Evolutionary conservation across 2,329 filamentous ascomycete species (phyloP).

Genomic region (Sclerotinia minor): DNA sequence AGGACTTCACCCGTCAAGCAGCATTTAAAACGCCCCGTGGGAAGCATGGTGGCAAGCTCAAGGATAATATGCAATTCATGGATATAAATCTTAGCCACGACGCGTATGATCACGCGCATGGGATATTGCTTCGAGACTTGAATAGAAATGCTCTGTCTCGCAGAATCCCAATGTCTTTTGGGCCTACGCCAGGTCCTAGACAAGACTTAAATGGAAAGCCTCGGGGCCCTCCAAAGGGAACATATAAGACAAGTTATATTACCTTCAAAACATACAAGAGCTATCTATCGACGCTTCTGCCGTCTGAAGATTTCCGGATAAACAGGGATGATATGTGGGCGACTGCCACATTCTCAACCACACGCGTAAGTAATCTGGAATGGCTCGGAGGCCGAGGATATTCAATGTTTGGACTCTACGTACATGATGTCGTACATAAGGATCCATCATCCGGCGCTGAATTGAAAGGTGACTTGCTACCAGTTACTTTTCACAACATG

Average conservation of each 20-base stretch:
- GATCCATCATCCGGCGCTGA: not conserved
- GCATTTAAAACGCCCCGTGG: slow-evolving; percentile 26
- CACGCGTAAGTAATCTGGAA: slow-evolving; percentile 50
- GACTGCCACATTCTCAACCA: slow-evolving; percentile 45
- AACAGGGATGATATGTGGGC: slow-evolving; percentile 37
- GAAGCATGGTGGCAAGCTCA: slow-evolving; percentile 25
- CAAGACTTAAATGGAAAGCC: slow-evolving; percentile 28
- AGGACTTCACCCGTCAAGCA: slow-evolving; percentile 54
- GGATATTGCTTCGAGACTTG: slow-evolving; percentile 43
- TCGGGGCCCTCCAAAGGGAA: not conserved
- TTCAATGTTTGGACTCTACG: slow-evolving; percentile 57
- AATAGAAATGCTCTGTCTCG: slow-evolving; percentile 50
- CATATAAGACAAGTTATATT: slow-evolving; percentile 40
- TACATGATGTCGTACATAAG: slow-evolving; percentile 59
- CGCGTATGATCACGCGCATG: slow-evolving; percentile 51
- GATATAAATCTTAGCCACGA: slow-evolving; percentile 51
- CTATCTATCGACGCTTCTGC: slow-evolving; percentile 44
- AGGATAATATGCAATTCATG: slow-evolving; percentile 48
- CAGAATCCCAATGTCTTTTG: slow-evolving; percentile 47
- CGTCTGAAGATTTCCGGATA: slow-evolving; percentile 38
- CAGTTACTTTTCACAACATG: slow-evolving; percentile 55
- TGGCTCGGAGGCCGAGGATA: slow-evolving; percentile 64
- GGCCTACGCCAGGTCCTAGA: slow-evolving; percentile 39
- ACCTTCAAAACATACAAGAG: slow-evolving; percentile 46
- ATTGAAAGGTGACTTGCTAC: slow-evolving; percentile 52